phyloP scores from a whole-genome alignment of 225 moss, liverwort and hornwort species.

The Anthoceros angustus region DNA sequence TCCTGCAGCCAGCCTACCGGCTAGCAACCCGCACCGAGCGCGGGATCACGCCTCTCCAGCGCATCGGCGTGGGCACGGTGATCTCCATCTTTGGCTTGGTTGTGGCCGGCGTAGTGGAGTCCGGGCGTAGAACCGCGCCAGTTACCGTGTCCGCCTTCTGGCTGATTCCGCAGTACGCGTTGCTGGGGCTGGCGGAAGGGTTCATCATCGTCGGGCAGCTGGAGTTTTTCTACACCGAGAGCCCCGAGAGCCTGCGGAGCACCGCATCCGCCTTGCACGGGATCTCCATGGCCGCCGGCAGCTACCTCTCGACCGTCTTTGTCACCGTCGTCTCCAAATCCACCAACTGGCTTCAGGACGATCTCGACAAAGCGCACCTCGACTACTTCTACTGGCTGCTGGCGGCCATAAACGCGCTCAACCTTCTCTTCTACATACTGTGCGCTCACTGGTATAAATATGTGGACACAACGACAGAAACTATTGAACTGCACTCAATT shows the following conservation, averaged over 20 bases:
- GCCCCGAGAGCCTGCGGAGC: conserved; percentile 1
- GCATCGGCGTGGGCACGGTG: background rate
- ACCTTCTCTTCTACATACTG: background rate
- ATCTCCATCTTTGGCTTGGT: background rate
- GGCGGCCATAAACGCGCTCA: background rate
- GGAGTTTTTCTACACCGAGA: background rate
- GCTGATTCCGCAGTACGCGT: background rate
- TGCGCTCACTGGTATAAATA: background rate
- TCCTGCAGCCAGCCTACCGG: background rate
- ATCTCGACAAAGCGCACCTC: background rate
- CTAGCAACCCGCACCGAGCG: background rate
- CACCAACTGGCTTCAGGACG: background rate
- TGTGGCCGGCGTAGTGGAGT: background rate
- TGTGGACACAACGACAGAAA: background rate
- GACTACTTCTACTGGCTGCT: background rate
- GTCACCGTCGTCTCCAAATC: background rate
- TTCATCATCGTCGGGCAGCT: background rate
- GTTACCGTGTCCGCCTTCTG: background rate
- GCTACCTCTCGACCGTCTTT: background rate
- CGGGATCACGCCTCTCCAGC: background rate
- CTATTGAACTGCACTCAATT: no score
- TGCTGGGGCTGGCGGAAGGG: background rate
- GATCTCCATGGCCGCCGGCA: background rate
- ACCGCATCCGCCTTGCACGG: background rate
- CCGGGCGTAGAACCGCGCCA: background rate